Conservation (phyloP, 208 protist genomes). For the Naegleria fowleri region DNA sequence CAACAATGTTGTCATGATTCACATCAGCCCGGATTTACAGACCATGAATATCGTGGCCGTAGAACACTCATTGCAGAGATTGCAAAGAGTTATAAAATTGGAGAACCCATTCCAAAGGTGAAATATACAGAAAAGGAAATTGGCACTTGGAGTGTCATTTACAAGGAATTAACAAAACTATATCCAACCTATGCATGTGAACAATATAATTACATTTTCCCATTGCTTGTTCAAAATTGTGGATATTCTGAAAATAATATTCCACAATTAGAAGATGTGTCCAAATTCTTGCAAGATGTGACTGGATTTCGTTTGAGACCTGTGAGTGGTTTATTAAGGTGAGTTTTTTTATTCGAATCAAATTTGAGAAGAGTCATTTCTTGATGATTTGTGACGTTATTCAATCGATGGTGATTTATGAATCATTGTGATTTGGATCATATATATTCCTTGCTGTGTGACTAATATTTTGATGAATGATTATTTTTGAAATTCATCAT, state of each 20-base stretch:
- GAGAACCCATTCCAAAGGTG: slow-evolving; percentile 70
- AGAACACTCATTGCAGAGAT: slow-evolving; percentile 61
- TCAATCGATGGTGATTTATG: no score
- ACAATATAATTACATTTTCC: slow-evolving; percentile 83
- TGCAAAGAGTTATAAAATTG: slow-evolving; percentile 67
- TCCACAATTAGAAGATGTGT: slow-evolving; percentile 70
- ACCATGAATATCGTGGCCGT: slow-evolving; percentile 78
- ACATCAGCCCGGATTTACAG: slow-evolving; percentile 79
- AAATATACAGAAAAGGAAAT: slow-evolving; percentile 84
- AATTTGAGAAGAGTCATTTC: no score
- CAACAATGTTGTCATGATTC: neutral
- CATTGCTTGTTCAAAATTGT: slow-evolving; percentile 77
- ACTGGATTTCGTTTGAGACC: slow-evolving; percentile 88
- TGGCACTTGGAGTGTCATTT: slow-evolving; percentile 72
- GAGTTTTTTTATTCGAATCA: neutral
- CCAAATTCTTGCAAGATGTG: neutral
- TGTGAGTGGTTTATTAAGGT: slow-evolving; percentile 77
- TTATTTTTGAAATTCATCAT: no score
- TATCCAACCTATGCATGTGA: slow-evolving; percentile 84
- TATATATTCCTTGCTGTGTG: no score
- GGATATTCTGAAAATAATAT: slow-evolving; percentile 75
- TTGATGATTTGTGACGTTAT: no score
- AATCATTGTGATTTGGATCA: no score
- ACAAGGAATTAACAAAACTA: slow-evolving; percentile 68
- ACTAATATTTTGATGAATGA: no score